phyloP scores from a whole-genome alignment of 345 rosid species.

The Atalantia buxifolia region DNA sequence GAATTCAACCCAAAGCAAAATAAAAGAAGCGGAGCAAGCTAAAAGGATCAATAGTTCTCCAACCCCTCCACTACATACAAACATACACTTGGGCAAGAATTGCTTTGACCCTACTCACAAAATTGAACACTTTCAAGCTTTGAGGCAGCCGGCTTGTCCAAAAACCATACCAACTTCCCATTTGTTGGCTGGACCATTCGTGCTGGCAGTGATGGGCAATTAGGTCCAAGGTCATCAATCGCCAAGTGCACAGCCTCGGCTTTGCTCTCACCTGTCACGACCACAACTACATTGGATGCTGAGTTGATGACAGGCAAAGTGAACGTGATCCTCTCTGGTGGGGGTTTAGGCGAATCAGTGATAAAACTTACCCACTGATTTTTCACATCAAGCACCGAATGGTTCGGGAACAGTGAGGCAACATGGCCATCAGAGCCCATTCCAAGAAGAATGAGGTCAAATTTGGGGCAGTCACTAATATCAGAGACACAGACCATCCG shows the following conservation, averaged over 20 bases:
- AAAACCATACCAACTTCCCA: constrained; percentile 78
- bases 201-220: constrained; percentile 51
- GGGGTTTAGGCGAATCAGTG: constrained; percentile 75
- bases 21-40: constrained; percentile 9
- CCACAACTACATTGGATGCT: constrained; percentile 69
- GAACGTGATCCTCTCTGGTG: constrained; percentile 92
- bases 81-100: constrained; percentile 21
- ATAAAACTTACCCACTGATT: constrained; percentile 75
- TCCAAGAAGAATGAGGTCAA: constrained; percentile 84
- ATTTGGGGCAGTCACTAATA: constrained; percentile 79
- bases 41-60: constrained; percentile 13
- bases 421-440: constrained; percentile 91
- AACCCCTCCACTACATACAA: constrained; percentile 33
- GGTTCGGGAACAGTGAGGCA: constrained; percentile 85
- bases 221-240: constrained; percentile 42
- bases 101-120: constrained; percentile 33
- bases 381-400: constrained; percentile 48
- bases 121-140: constrained; percentile 43
- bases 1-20: constrained; percentile 19
- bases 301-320: constrained; percentile 90
- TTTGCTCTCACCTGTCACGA: constrained; percentile 71
- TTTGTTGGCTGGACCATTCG: constrained; percentile 59
- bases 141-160: constrained; percentile 79
- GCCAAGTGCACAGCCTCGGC: constrained; percentile 70
- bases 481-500: constrained; percentile 66